Base-by-base conservation (phyloP, 2,329 filamentous ascomycete species). In the Beauveria scarabaeidicola region DNA sequence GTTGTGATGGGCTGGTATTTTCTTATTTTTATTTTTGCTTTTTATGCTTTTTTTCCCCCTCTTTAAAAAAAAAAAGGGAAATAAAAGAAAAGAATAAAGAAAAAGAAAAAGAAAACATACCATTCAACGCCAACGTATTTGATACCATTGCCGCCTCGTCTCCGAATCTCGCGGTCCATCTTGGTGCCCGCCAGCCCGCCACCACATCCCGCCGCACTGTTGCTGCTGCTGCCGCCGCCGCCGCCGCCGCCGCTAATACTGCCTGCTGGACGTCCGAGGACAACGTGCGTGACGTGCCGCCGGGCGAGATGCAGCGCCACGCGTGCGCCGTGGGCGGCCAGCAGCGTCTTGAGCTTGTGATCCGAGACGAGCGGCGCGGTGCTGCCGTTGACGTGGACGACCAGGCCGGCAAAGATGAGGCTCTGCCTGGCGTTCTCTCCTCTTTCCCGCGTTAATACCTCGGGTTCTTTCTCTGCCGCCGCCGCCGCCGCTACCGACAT, bases 311-410 rank as follows among this genome's bases (percentile, higher is more conserved):
- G 80, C 40, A 91, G 81, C 3, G 89, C 87, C 65, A 90, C 78
- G 46, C 75, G 78, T 1, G 85, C 93, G 21, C 92, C 93, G 68
- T 96, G 84, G 60, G 85, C 79, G 5, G 81, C 83, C 41, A 97
- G 80, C 17, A 95, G 72, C 59, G 86, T 85, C 77, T 94, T 95
- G 60, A 97, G 81, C 69, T 84, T 88, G 75, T 96, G 89, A 72
- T 97, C 92, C 15, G 90, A 95, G 63, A 96, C 82, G 25, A 84
- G 73, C 1, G 92, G 91, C 61, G 86, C 81, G 2, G 91, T 96
- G 65, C 89, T 92, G 62, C 91, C 91, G 72, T 96, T 96, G 72
- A 97, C 82, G 74, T 93, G 94, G 66, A 96, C 81, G 55, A 83
- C 86, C 23, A 91, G 79, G 17, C 85, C 83, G 48, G 82, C 74